Evolutionary conservation across 2,329 filamentous ascomycete genomes (phyloP).

Genomic region (Aspergillus hiratsukae): DNA sequence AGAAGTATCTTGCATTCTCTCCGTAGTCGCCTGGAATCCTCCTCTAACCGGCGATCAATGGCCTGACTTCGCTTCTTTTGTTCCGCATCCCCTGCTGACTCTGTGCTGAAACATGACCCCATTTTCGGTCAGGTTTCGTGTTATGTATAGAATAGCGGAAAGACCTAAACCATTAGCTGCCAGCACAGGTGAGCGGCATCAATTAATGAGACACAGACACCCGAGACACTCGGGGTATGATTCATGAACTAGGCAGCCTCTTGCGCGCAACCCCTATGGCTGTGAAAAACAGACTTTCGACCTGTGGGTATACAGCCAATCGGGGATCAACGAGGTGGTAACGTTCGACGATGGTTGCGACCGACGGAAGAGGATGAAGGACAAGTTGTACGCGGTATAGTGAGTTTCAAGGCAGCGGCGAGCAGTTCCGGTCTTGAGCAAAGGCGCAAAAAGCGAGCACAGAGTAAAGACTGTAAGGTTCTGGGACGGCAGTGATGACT

Average conservation of each 20-base stretch:
- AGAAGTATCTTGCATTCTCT: conserved; percentile 98
- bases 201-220: conserved; percentile 21
- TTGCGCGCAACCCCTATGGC: not conserved
- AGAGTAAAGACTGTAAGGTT: conserved; percentile 19
- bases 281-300: not conserved
- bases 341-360: not conserved
- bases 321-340: conserved; percentile 1
- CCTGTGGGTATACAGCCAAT: conserved; percentile 5
- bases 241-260: conserved; percentile 1
- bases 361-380: conserved; percentile 7
- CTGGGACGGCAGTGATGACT: conserved; percentile 15
- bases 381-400: conserved; percentile 9
- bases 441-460: conserved; percentile 6
- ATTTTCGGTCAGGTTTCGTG: conserved; percentile 47
- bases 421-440: conserved; percentile 11
- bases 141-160: conserved; percentile 18
- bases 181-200: conserved; percentile 23
- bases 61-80: conserved; percentile 95
- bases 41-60: conserved; percentile 90
- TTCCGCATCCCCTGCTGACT: conserved; percentile 73
- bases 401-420: conserved; percentile 8
- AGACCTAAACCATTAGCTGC: conserved; percentile 19
- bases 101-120: conserved; percentile 90
- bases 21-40: conserved; percentile 86
- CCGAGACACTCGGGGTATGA: conserved; percentile 7